Evolutionary conservation across 306 rosid species (phyloP).

Genomic region (Calophaca sinica): DNA sequence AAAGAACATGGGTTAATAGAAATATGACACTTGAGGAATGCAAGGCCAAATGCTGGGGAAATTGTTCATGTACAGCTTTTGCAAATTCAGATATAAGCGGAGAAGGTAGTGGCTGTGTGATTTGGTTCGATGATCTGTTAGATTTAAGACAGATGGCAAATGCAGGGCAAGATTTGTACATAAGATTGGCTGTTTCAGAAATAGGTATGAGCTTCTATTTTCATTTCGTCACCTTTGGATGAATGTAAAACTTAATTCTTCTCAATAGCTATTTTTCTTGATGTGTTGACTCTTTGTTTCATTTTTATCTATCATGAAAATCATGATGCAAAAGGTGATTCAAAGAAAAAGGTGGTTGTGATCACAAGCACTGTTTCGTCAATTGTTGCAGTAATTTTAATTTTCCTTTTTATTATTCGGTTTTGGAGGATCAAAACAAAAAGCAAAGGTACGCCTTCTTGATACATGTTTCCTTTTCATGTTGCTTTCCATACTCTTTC

Average conservation of each 20-base stretch:
- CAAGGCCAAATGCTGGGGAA: slow-evolving; percentile 54
- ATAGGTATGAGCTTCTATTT: slow-evolving; percentile 45
- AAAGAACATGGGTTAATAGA: slow-evolving; percentile 50
- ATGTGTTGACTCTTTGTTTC: not conserved
- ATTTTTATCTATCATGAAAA: not conserved
- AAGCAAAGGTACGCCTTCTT: slow-evolving; percentile 1
- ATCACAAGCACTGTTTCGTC: not conserved
- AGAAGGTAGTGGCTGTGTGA: slow-evolving; percentile 61
- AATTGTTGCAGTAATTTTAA: not conserved
- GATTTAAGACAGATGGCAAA: slow-evolving; percentile 49
- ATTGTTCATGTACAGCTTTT: slow-evolving; percentile 63
- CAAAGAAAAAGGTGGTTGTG: slow-evolving; percentile 4
- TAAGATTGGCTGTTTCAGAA: slow-evolving; percentile 49
- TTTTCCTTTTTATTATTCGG: not conserved
- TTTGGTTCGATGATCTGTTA: slow-evolving; percentile 62
- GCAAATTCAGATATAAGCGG: slow-evolving; percentile 53
- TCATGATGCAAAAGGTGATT: not conserved
- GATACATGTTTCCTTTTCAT: not conserved
- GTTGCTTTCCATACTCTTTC: no score
- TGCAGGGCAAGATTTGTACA: slow-evolving; percentile 53
- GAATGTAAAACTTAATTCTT: no score
- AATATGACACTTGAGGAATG: slow-evolving; percentile 59
- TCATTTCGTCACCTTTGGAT: not conserved
- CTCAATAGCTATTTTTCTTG: not conserved
- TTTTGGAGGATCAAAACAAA: not conserved